Percentiles rank a stretch among this genome's conserved stretches.
phyloP scores from a whole-genome alignment of 1,284 basidiomycete species.

The Ustilago bromivora region DNA sequence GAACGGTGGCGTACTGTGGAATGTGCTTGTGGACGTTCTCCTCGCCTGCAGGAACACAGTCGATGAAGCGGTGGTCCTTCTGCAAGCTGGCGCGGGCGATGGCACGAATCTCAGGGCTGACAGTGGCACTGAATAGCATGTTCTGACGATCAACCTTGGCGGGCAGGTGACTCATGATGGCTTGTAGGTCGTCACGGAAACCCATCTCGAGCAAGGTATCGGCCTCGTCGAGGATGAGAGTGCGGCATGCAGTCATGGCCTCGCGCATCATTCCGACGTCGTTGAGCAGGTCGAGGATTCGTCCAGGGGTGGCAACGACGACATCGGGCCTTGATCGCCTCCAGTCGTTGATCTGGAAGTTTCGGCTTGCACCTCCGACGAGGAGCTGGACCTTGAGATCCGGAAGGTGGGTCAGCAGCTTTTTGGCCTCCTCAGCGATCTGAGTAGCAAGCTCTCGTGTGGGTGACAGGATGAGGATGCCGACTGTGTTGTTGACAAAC shows the following conservation, averaged over 20 bases:
- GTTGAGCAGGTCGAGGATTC: constrained; percentile 83
- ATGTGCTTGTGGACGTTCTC: constrained; percentile 81
- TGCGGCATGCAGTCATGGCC: constrained; percentile 71
- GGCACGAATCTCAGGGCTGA: constrained; percentile 72
- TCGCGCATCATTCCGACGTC: constrained; percentile 54
- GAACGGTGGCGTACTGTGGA: constrained; percentile 83
- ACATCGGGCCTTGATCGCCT: constrained; percentile 80
- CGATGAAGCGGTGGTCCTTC: constrained; percentile 75
- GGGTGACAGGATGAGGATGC: constrained; percentile 88
- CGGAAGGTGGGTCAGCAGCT: constrained; percentile 76
- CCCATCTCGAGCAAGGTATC: constrained; percentile 97
- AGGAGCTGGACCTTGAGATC: constrained; percentile 76
- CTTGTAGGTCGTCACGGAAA: constrained; percentile 88
- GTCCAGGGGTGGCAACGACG: constrained; percentile 91
- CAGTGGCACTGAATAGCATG: constrained; percentile 92
- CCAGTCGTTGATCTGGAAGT: constrained; percentile 79
- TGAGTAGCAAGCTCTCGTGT: constrained; percentile 94
- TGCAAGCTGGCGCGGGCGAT: constrained; percentile 75
- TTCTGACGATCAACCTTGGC: constrained; percentile 81
- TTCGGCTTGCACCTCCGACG: constrained; percentile 82
- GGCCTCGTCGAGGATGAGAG: constrained; percentile 93
- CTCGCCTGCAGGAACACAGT: constrained; percentile 75
- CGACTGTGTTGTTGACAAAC: constrained; percentile 72
- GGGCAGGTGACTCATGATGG: constrained; percentile 80
- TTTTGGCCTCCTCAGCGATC: constrained; percentile 86